phyloP scores from a whole-genome alignment of 2,329 filamentous ascomycete species.

The Neofusicoccum parvum region DNA sequence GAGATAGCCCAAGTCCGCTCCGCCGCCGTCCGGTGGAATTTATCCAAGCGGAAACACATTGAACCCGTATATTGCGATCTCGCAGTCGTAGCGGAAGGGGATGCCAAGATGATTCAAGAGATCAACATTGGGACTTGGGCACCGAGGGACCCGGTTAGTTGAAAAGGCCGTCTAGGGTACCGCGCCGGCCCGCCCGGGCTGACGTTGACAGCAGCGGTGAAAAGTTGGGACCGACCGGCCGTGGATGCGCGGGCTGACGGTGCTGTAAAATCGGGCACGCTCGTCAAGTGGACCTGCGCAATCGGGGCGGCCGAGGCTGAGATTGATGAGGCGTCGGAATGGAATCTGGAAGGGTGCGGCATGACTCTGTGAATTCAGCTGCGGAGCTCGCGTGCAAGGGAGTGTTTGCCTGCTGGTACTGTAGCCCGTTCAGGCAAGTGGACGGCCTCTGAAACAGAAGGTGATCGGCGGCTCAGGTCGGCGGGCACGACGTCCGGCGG shows the following conservation, averaged over 20 bases:
- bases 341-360: not conserved
- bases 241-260: not conserved
- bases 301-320: not conserved
- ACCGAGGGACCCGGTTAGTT: not conserved
- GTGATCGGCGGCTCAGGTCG: not conserved
- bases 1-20: not conserved
- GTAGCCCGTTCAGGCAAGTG: not conserved
- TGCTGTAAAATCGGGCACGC: not conserved
- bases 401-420: too few relatives aligned
- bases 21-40: not conserved
- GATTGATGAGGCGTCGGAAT: too few relatives aligned
- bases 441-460: not conserved
- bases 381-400: too few relatives aligned
- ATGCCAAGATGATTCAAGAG: not conserved
- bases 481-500: not conserved
- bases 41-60: not conserved
- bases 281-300: too few relatives aligned
- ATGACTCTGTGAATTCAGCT: not conserved
- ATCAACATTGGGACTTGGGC: not conserved
- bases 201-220: not conserved
- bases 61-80: not conserved
- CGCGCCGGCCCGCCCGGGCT: constrained; percentile 8
- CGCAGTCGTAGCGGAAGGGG: not conserved
- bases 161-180: not conserved
- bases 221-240: not conserved